These are phyloP conservation scores for Linum usitatissimum DNA, from an alignment of 345 rosid species.

Conservation along the genomic window DNA sequence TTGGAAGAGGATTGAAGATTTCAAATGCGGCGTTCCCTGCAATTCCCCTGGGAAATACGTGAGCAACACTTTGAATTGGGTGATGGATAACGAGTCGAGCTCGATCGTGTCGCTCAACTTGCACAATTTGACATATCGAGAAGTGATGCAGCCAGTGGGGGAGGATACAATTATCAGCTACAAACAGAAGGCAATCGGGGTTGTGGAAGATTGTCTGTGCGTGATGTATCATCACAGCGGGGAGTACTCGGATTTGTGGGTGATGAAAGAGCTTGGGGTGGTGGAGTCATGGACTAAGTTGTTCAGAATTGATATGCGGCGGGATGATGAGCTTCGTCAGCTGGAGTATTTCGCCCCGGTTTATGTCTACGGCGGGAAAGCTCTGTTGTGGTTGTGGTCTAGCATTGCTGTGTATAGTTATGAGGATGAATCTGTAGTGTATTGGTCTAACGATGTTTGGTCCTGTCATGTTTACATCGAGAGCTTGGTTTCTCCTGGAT, in stretches of 20 bases:
- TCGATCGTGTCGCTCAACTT: constrained; percentile 4
- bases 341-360: background rate
- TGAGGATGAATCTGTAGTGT: background rate
- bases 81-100: background rate
- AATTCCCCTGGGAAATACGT: constrained; percentile 1
- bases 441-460: background rate
- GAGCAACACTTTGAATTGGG: constrained; percentile 11
- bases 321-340: background rate
- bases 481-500: background rate
- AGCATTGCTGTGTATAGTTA: background rate
- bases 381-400: background rate
- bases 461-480: background rate
- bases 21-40: background rate
- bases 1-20: constrained; percentile 5
- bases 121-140: background rate
- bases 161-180: background rate
- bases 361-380: background rate
- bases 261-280: constrained; percentile 7
- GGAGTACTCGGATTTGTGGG: constrained; percentile 11
- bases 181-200: background rate
- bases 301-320: background rate
- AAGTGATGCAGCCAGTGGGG: background rate
- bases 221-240: background rate
- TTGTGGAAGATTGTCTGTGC: constrained; percentile 1
- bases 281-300: background rate